phyloP scores from a whole-genome alignment of 2,329 filamentous ascomycete genomes.

The Chaetothyriales sp. region DNA sequence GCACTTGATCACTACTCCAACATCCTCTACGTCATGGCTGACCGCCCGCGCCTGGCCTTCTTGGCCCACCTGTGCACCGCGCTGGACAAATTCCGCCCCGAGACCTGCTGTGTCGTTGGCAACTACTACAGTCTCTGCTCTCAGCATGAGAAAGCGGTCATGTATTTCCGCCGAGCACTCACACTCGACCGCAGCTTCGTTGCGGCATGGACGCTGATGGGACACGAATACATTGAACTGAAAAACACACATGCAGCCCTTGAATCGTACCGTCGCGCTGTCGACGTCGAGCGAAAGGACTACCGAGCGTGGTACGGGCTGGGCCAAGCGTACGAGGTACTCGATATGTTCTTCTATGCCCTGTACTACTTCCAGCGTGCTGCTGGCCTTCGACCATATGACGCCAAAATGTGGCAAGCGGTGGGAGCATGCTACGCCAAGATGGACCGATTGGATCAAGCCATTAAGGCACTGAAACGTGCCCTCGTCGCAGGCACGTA shows the following conservation, averaged over 20 bases:
- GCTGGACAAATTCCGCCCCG: conserved; percentile 89
- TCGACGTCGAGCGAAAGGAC: conserved; percentile 90
- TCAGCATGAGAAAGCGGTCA: conserved; percentile 92
- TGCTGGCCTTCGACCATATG: conserved; percentile 81
- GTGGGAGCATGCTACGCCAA: conserved; percentile 85
- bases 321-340: conserved; percentile 90
- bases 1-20: conserved; percentile 94
- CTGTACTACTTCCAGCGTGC: conserved; percentile 97
- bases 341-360: conserved; percentile 96
- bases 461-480: conserved; percentile 88
- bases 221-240: conserved; percentile 95
- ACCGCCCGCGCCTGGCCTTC: conserved; percentile 79
- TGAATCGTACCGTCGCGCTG: conserved; percentile 86
- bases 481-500: conserved; percentile 79
- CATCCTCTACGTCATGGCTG: conserved; percentile 84
- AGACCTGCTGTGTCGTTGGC: conserved; percentile 91
- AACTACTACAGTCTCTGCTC: conserved; percentile 95
- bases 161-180: conserved; percentile 88
- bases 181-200: conserved; percentile 82
- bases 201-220: conserved; percentile 96
- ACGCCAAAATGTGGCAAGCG: conserved; percentile 98
- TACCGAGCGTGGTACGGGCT: conserved; percentile 97
- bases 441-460: conserved; percentile 74
- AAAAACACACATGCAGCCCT: conserved; percentile 98
- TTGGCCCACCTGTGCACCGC: conserved; percentile 80